Percentiles rank a stretch among this genome's conserved stretches.
Evolutionary conservation across 192 early-diverging fungal species (phyloP).

Genomic region (Backusella liffmaniae): DNA sequence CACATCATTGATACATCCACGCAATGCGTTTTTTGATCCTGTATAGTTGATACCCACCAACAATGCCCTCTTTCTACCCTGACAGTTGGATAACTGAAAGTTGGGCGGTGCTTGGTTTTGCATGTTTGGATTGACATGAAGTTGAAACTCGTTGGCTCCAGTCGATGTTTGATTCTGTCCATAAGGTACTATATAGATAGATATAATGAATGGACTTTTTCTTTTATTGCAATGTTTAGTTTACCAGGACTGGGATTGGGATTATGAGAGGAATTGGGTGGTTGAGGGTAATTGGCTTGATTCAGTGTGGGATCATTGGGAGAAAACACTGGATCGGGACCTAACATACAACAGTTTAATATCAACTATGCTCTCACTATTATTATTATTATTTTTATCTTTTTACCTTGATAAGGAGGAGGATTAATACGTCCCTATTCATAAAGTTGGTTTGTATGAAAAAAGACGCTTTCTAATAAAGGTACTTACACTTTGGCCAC

Average conservation of each 20-base stretch:
- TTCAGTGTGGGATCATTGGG: slow-evolving; percentile 11
- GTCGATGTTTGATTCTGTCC: neutral
- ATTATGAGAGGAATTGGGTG: slow-evolving; percentile 29
- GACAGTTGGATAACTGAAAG: slow-evolving; percentile 55
- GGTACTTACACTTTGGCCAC: neutral
- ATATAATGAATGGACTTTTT: neutral
- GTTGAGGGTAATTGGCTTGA: slow-evolving; percentile 35
- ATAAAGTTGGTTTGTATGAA: neutral
- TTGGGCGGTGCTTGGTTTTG: slow-evolving; percentile 32
- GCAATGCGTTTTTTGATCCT: slow-evolving; percentile 57
- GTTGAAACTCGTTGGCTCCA: slow-evolving; percentile 12
- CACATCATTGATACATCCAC: slow-evolving; percentile 86
- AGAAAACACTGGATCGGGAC: slow-evolving; percentile 23
- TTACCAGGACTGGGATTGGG: neutral
- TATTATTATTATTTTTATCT: neutral
- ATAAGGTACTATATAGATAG: slow-evolving; percentile 17
- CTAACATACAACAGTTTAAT: neutral
- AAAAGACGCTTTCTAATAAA: neutral
- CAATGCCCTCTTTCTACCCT: slow-evolving; percentile 78
- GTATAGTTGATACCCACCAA: slow-evolving; percentile 95
- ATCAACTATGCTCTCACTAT: too few relatives aligned
- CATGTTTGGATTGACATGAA: slow-evolving; percentile 30
- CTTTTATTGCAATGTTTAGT: neutral
- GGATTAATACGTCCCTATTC: neutral
- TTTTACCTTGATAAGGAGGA: slow-evolving; percentile 20